These are phyloP conservation scores for Hebeloma cylindrosporum DNA, from an alignment of 768 basidiomycete genomes.

Conservation along the genomic window DNA sequence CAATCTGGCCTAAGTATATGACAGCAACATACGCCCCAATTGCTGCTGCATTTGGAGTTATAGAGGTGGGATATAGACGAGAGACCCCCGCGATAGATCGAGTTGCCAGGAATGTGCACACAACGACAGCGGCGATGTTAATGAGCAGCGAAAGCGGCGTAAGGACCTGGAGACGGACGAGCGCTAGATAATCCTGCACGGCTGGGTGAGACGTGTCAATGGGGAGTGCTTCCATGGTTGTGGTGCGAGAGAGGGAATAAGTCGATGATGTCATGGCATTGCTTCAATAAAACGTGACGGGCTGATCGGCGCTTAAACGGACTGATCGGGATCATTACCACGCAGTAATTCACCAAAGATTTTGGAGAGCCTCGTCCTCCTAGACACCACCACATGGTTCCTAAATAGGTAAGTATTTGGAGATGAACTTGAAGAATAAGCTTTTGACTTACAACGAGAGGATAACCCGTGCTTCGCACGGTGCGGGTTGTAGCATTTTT, in stretches of 20 bases:
- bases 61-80: constrained; percentile 58
- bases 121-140: constrained; percentile 68
- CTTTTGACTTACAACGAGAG: no score
- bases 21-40: constrained; percentile 61
- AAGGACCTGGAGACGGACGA: constrained; percentile 79
- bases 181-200: constrained; percentile 63
- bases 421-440: no score
- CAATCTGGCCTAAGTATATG: constrained; percentile 69
- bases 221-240: constrained; percentile 54
- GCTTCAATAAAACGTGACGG: no score
- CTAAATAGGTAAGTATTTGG: no score
- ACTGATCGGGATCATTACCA: no score
- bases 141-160: constrained; percentile 84
- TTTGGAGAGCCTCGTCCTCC: no score
- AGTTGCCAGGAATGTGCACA: constrained; percentile 65
- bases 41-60: constrained; percentile 63
- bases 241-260: background rate
- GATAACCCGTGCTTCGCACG: no score
- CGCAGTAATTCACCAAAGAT: no score
- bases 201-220: constrained; percentile 60
- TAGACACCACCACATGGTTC: no score
- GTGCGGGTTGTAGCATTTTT: no score
- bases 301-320: no score
- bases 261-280: no score
- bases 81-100: constrained; percentile 62